Evolutionary conservation across 108 stramenopile genomes (phyloP), one percentile per base, ranked within the genome.

Genomic region (Licmophora abbreviata): DNA sequence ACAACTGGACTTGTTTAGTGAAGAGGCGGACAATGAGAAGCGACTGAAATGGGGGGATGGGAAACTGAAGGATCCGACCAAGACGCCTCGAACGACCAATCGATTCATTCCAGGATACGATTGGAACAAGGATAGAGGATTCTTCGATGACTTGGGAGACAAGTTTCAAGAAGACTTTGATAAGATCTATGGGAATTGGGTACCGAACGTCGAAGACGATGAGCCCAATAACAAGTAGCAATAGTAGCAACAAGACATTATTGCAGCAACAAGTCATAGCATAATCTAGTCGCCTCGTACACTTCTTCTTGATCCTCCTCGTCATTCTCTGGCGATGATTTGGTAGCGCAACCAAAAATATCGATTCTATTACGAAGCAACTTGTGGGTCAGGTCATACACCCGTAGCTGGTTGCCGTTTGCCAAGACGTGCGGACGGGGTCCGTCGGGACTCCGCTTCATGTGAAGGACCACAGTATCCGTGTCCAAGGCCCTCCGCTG

Each of bases 401-500:
- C n/a, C n/a, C n/a, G n/a, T n/a, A n/a, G n/a, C n/a, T n/a, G n/a
- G n/a, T n/a, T n/a, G n/a, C n/a, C n/a, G n/a, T n/a, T n/a, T n/a
- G n/a, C n/a, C n/a, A n/a, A n/a, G n/a, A n/a, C n/a, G n/a, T n/a
- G n/a, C n/a, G n/a, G n/a, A n/a, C n/a, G n/a, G n/a, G n/a, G n/a
- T n/a, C n/a, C n/a, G n/a, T n/a, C n/a, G n/a, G n/a, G n/a, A n/a
- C n/a, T n/a, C n/a, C n/a, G n/a, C n/a, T n/a, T n/a, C n/a, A n/a
- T n/a, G n/a, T n/a, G n/a, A n/a, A n/a, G n/a, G n/a, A n/a, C n/a
- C n/a, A n/a, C n/a, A n/a, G n/a, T n/a, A n/a, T n/a, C n/a, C n/a
- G n/a, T n/a, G n/a, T n/a, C n/a, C n/a, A n/a, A n/a, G 99, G 99
- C 0, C 99, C 99, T 35, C 97, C 94, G 59, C 71, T 70, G 5